Evolutionary conservation across 176 grass and related monocot species (phyloP).

Genomic region (Alloteropsis semialata): DNA sequence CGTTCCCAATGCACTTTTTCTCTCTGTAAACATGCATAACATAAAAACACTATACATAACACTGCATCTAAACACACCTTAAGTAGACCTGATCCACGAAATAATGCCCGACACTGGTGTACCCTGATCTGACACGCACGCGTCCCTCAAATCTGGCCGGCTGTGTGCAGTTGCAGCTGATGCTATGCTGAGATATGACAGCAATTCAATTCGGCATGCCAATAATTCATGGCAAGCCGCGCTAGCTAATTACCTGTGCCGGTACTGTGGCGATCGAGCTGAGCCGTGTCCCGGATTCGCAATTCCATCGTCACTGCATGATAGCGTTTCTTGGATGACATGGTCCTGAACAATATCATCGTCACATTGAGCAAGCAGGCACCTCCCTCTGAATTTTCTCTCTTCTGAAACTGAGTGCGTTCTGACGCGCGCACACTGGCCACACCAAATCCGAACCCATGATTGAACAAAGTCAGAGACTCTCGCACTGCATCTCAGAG

Average conservation of each 20-base stretch:
- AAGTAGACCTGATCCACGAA: conserved; percentile 6
- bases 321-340: neutral
- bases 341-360: neutral
- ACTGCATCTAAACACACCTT: too few species aligned
- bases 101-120: neutral
- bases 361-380: neutral
- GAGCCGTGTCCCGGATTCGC: neutral
- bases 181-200: neutral
- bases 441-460: conserved; percentile 6
- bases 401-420: neutral
- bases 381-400: neutral
- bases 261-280: neutral
- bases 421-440: conserved; percentile 10
- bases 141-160: neutral
- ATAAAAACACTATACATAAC: too few species aligned
- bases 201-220: neutral
- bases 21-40: too few species aligned
- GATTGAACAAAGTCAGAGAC: neutral
- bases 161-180: neutral
- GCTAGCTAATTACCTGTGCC: too few species aligned
- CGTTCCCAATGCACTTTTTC: too few species aligned
- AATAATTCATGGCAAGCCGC: neutral
- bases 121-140: neutral
- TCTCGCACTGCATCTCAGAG: neutral
- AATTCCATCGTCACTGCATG: neutral